phyloP scores from a whole-genome alignment of 225 moss, liverwort and hornwort genomes.

The Bryum argenteum region DNA sequence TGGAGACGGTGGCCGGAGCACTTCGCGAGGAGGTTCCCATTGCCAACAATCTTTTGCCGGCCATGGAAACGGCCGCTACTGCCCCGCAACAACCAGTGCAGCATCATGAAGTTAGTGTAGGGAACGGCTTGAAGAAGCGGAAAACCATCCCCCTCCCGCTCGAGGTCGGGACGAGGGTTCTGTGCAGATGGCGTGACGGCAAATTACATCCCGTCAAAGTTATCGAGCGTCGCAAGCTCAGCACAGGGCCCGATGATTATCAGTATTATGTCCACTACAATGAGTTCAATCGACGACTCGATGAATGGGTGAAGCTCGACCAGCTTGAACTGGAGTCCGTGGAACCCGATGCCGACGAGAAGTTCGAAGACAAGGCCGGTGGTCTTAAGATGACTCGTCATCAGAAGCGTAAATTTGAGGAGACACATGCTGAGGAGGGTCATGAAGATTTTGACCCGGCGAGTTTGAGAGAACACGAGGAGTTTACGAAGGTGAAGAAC shows the following conservation, averaged over 20 bases:
- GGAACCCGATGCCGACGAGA: conserved; percentile 92
- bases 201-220: conserved; percentile 96
- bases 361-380: conserved; percentile 94
- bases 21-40: conserved; percentile 47
- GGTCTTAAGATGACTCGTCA: conserved; percentile 95
- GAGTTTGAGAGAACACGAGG: conserved; percentile 92
- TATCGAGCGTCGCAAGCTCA: conserved; percentile 88
- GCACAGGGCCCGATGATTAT: conserved; percentile 81
- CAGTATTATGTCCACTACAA: conserved; percentile 95
- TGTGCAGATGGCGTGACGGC: conserved; percentile 90
- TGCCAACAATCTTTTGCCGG: conserved; percentile 24
- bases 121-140: conserved; percentile 45
- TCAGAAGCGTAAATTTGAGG: conserved; percentile 94
- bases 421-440: conserved; percentile 97
- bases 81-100: not conserved
- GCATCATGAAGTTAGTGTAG: conserved; percentile 24
- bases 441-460: conserved; percentile 97
- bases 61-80: conserved; percentile 17
- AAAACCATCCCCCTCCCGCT: conserved; percentile 61
- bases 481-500: conserved; percentile 96
- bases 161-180: conserved; percentile 84
- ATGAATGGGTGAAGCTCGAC: conserved; percentile 96
- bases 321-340: conserved; percentile 93
- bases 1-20: conserved; percentile 48
- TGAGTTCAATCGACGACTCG: conserved; percentile 87